These are phyloP conservation scores for Trichocladium uniseriatum DNA, from an alignment of 495 filamentous ascomycete genomes.

Conservation along the genomic window DNA sequence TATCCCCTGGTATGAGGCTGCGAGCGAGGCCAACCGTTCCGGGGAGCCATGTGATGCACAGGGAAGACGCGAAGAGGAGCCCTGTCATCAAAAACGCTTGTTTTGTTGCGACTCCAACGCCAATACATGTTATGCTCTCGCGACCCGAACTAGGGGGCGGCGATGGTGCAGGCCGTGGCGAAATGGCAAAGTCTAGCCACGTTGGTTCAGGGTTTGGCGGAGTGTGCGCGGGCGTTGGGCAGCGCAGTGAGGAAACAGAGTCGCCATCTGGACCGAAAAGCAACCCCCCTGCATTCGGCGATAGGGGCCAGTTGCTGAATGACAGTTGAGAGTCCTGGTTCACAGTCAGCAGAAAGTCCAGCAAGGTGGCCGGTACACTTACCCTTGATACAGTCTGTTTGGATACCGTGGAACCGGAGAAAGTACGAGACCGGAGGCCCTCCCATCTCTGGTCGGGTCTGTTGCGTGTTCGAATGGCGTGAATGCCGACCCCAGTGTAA, in stretches of 20 bases:
- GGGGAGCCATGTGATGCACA: conserved; percentile 72
- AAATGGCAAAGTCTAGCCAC: too few relatives aligned
- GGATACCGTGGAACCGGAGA: too few relatives aligned
- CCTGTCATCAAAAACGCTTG: too few relatives aligned
- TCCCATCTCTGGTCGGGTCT: conserved; percentile 17
- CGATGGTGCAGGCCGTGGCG: too few relatives aligned
- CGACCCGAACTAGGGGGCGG: too few relatives aligned
- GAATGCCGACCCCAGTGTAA: conserved; percentile 54
- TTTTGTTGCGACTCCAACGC: too few relatives aligned
- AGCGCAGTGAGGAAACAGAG: background rate
- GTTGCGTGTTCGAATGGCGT: conserved; percentile 48
- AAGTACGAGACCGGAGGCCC: background rate
- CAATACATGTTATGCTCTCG: too few relatives aligned
- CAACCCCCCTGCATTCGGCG: background rate
- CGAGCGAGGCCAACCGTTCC: too few relatives aligned
- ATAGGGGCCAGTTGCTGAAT: conserved; percentile 7
- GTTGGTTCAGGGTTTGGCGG: background rate
- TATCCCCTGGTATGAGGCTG: conserved; percentile 38
- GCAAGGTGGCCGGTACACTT: too few relatives aligned
- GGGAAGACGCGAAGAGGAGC: conserved; percentile 56
- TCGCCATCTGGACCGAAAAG: background rate
- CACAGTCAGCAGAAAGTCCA: too few relatives aligned
- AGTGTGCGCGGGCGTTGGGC: background rate
- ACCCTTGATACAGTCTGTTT: too few relatives aligned
- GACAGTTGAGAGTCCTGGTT: background rate